Base-by-base conservation (phyloP, 2,329 filamentous ascomycete genomes). In the Claviceps pazoutovae region DNA sequence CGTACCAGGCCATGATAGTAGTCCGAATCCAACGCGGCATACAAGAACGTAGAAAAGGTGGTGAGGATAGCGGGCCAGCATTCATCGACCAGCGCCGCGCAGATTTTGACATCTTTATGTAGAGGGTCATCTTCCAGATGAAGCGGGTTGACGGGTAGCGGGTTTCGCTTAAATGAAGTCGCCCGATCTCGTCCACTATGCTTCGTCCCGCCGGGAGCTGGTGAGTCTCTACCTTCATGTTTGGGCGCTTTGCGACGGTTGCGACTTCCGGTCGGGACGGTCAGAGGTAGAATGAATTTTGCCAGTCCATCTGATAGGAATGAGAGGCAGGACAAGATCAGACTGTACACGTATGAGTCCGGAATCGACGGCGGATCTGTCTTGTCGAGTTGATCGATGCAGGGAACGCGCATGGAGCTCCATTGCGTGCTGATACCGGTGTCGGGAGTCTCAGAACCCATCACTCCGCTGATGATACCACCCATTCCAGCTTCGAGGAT, bases 61-160 rank as follows among this genome's bases (percentile, higher is more conserved):
- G 93, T 91, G 48, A 98, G 78, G 41, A 97, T 83, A 13, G 93
- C 93, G 46, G 93, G 93, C 93, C 93, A 98, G 65, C 91, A 97
- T 58, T 87, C 79, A 4, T 94, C 88, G 23, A 98, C 85, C 51
- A 98, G 84, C 9, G 78, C 78, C 13, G 88, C 88, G 59, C 88
- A 91, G 2, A 82, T 80, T 60, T 83, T 80, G 52, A 97, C 81
- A 48, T 88, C 84, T 1, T 73, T 64, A 50, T 82, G 76, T 8
- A 88, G 73, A 0, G 86, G 78, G 61, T 94, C 87, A 41, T 85
- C 80, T 55, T 83, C 79, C 7, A 95, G 67, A 1, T 76, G 75
- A 3, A 98, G 71, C 2, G 93, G 93, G 64, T 98, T 98, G 17
- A 91, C 70, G 1, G 89, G 88, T 14, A 91, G 77, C 0, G 85